Base-by-base conservation (phyloP, 139 green algal genomes). In the Medakamo hakoo region DNA sequence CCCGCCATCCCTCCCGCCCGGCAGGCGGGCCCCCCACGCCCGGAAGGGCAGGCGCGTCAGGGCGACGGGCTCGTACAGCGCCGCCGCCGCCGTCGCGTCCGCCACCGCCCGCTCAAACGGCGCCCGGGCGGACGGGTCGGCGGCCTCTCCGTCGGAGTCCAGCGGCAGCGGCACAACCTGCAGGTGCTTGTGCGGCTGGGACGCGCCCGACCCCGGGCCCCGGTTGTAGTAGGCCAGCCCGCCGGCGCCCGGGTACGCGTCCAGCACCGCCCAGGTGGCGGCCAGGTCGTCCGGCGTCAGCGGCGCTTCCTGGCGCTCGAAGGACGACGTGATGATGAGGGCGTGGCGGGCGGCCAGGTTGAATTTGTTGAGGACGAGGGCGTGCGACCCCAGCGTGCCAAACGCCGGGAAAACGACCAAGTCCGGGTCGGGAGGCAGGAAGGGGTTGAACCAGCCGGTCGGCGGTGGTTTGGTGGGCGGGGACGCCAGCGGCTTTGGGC, bases 161-260 rank as follows among this genome's bases (percentile, higher is more conserved):
- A 78, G 57, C 2, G 73, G 76, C 58, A 82, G 57, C 25, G 77
- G 74, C 24, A 81, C 52, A 3, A 89, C 70, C 75, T 95, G 87
- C 57, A 93, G 5, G 59, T 95, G 87, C 62, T 92, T 92, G 73
- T 94, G 86, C 1, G 86, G 84, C 68, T 94, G 84, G 71, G 78
- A 88, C 30, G 80, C 80, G 0, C 87, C 87, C 1, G 77, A 83
- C 23, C 79, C 49, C 18, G 69, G 59, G 2, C 86, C 87, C 64
- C 79, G 85, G 67, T 95, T 95, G 71, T 84, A 95, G 65, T 86
- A 95, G 0, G 83, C 84, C 23, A 92, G 66, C 9, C 71, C 87
- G 24, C 84, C 87, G 4, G 9, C 23, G 30, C 2, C 27, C 26
- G 4, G 21, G 5, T 55, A 29, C 24, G 70, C 71, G 73, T 73